These are phyloP conservation scores for Bolboschoenoplectus hybrid DNA, from an alignment of 202 grass and related monocot species.

Conservation along the genomic window DNA sequence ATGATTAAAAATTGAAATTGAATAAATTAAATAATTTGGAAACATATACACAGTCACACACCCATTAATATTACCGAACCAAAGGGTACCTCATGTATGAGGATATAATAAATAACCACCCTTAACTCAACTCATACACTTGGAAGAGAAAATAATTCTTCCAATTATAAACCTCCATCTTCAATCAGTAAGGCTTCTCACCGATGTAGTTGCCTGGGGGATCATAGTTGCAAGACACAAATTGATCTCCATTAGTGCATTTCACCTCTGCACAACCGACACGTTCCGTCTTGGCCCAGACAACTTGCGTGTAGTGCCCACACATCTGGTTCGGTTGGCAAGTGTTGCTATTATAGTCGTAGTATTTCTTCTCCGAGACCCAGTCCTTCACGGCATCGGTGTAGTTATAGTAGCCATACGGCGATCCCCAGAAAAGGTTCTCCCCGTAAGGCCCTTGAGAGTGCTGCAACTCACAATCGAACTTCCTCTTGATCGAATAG, in stretches of 20 bases:
- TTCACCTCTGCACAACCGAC: conserved; percentile 56
- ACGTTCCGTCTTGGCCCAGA: conserved; percentile 51
- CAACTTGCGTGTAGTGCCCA: conserved; percentile 64
- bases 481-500: conserved; percentile 43
- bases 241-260: conserved; percentile 43
- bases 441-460: conserved; percentile 58
- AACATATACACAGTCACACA: background rate
- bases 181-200: conserved; percentile 17
- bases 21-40: too few relatives aligned
- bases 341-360: conserved; percentile 50
- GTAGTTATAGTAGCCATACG: conserved; percentile 9
- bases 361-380: conserved; percentile 53
- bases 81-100: background rate
- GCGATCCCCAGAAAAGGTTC: conserved; percentile 53
- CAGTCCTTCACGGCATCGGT: conserved; percentile 50
- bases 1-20: too few relatives aligned
- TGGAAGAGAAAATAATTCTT: background rate
- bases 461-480: conserved; percentile 55
- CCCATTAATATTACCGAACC: background rate
- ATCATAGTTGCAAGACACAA: conserved; percentile 64
- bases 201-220: conserved; percentile 29
- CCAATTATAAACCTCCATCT: background rate
- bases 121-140: background rate
- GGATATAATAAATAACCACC: background rate
- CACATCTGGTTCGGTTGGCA: conserved; percentile 50